Conservation (phyloP, 495 filamentous ascomycete genomes). For the Aspergillus heteromorphus region DNA sequence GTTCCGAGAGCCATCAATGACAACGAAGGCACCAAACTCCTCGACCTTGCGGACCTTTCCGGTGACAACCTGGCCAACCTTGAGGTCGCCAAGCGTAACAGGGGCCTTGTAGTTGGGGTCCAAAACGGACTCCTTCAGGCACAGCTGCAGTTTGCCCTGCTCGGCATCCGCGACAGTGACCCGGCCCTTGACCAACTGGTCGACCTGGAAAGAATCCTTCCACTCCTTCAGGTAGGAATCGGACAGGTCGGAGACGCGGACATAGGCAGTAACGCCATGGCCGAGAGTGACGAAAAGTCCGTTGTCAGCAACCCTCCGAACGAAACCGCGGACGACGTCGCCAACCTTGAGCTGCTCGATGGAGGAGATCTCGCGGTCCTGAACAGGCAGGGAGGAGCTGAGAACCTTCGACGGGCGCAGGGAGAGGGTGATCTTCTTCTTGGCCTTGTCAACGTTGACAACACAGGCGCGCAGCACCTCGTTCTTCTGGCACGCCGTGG, state of each 20-base stretch:
- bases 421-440: slow-evolving; percentile 78
- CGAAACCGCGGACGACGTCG: slow-evolving; percentile 80
- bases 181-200: slow-evolving; percentile 85
- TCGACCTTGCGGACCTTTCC: slow-evolving; percentile 90
- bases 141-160: slow-evolving; percentile 74
- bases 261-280: slow-evolving; percentile 71
- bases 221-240: slow-evolving; percentile 91
- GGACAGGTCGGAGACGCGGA: slow-evolving; percentile 80
- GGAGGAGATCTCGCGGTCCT: slow-evolving; percentile 71
- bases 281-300: slow-evolving; percentile 81
- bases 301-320: slow-evolving; percentile 79
- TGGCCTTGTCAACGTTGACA: slow-evolving; percentile 69
- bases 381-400: slow-evolving; percentile 76
- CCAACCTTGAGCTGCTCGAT: slow-evolving; percentile 66
- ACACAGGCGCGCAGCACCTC: slow-evolving; percentile 82
- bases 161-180: slow-evolving; percentile 60
- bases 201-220: slow-evolving; percentile 80
- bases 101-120: slow-evolving; percentile 72
- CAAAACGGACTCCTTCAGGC: slow-evolving; percentile 74
- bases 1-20: slow-evolving; percentile 75
- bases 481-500: slow-evolving; percentile 66
- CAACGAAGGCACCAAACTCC: slow-evolving; percentile 90
- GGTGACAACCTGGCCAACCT: slow-evolving; percentile 72
- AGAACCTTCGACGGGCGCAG: slow-evolving; percentile 81
- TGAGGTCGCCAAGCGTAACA: slow-evolving; percentile 63